phyloP scores from a whole-genome alignment of 192 early-diverging fungal species.

The Haplosporangium gracile region DNA sequence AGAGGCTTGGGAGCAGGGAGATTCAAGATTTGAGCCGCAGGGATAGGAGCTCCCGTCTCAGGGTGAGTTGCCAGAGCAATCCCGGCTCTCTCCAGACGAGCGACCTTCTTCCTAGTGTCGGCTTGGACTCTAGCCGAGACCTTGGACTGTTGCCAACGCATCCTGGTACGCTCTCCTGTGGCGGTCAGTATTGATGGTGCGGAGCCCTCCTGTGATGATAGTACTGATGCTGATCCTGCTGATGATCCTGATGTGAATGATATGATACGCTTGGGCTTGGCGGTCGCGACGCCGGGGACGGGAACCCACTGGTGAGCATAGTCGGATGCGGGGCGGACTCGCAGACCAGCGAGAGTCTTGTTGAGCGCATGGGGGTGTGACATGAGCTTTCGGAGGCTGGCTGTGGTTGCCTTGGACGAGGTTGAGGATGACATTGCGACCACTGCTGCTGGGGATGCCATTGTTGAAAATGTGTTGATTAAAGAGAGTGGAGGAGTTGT shows the following conservation, averaged over 20 bases:
- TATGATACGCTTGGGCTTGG: conserved; percentile 15
- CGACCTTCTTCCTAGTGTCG: conserved; percentile 49
- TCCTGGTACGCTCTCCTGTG: conserved; percentile 46
- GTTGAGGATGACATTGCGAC: conserved; percentile 44
- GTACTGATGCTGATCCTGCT: conserved; percentile 2
- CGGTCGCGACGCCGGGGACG: conserved; percentile 45
- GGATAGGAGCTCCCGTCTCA: conserved; percentile 44
- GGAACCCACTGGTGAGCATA: conserved; percentile 51
- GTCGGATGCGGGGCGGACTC: conserved; percentile 37
- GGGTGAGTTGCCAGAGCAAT: conserved; percentile 51
- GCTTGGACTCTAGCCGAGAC: conserved; percentile 50
- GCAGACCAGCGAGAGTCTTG: conserved; percentile 42
- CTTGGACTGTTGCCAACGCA: conserved; percentile 52
- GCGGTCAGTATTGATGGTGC: conserved; percentile 53
- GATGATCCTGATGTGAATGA: conserved; percentile 5
- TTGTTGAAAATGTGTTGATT: neutral
- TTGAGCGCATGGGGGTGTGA: conserved; percentile 36
- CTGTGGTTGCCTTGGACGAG: conserved; percentile 33
- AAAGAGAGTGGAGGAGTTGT: neutral
- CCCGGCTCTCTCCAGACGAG: conserved; percentile 39
- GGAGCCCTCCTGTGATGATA: conserved; percentile 15
- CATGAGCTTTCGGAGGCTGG: conserved; percentile 47
- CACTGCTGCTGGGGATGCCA: conserved; percentile 51
- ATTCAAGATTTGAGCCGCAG: conserved; percentile 37
- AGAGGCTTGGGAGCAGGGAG: conserved; percentile 38